phyloP scores from a whole-genome alignment of 371 early-diverging fungal genomes.

The Mycotypha africana region DNA sequence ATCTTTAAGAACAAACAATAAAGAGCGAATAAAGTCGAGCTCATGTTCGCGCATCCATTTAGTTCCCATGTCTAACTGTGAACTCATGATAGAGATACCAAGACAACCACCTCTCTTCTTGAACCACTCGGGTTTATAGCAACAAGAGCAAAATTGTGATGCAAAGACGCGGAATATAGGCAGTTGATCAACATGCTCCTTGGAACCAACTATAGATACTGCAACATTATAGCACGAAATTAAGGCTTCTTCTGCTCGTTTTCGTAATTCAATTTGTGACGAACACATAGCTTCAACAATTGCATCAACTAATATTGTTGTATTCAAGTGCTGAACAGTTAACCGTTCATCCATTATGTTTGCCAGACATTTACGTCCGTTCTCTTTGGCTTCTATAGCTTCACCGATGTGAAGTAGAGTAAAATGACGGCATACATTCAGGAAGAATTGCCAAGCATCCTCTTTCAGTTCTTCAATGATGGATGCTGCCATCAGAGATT shows the following conservation, averaged over 20 bases:
- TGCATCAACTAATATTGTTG: constrained; percentile 69
- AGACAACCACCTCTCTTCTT: constrained; percentile 85
- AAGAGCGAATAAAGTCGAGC: constrained; percentile 86
- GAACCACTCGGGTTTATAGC: constrained; percentile 84
- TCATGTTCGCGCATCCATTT: constrained; percentile 92
- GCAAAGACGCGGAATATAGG: constrained; percentile 77
- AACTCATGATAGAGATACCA: constrained; percentile 81
- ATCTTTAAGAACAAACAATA: constrained; percentile 93
- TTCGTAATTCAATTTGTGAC: constrained; percentile 56
- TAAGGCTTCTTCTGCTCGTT: constrained; percentile 65
- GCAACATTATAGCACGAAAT: constrained; percentile 63
- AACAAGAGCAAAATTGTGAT: constrained; percentile 74
- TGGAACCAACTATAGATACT: constrained; percentile 49
- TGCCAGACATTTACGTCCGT: constrained; percentile 37
- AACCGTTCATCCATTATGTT: constrained; percentile 45
- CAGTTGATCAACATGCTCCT: constrained; percentile 57
- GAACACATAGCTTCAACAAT: constrained; percentile 76
- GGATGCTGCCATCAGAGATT: constrained; percentile 64
- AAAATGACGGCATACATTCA: constrained; percentile 70
- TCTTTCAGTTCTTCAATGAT: constrained; percentile 56
- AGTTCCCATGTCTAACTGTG: constrained; percentile 76
- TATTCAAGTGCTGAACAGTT: constrained; percentile 45
- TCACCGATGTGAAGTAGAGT: constrained; percentile 69
- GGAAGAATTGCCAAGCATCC: constrained; percentile 64
- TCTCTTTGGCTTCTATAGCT: constrained; percentile 54